Percentiles rank a stretch among this genome's conserved stretches.
These are phyloP conservation scores for Xylaria telfairii DNA, from an alignment of 495 filamentous ascomycete species.

Conservation along the genomic window DNA sequence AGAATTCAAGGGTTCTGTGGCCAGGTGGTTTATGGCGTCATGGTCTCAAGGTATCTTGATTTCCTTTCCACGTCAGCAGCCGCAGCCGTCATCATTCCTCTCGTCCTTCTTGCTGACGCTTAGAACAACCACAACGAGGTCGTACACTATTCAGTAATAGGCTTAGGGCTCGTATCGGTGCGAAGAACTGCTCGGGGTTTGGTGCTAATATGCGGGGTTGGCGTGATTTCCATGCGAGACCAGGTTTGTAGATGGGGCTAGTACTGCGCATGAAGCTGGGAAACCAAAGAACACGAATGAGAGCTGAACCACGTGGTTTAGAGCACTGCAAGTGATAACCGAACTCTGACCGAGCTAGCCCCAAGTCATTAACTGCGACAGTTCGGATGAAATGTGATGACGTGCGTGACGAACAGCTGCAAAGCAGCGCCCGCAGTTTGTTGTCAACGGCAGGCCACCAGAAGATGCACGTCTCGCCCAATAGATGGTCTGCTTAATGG, in stretches of 20 bases:
- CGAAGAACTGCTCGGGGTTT: background rate
- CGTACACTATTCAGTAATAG: background rate
- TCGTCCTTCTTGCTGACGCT: background rate
- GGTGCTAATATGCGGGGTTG: background rate
- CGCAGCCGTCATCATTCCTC: background rate
- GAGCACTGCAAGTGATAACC: too few species aligned
- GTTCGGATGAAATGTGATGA: background rate
- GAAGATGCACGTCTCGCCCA: background rate
- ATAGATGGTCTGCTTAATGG: background rate
- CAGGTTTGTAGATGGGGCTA: background rate
- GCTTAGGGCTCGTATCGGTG: background rate
- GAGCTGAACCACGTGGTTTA: background rate
- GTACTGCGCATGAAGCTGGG: background rate
- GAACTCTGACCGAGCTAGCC: background rate
- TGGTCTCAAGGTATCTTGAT: background rate
- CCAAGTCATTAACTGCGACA: background rate
- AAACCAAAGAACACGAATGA: background rate
- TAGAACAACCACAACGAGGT: too few species aligned
- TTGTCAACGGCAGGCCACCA: background rate
- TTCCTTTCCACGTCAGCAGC: background rate
- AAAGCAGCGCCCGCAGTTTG: background rate
- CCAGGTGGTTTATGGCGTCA: background rate
- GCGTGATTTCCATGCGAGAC: background rate
- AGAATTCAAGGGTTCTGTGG: background rate
- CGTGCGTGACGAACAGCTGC: background rate